Evolutionary conservation across 192 early-diverging fungal genomes (phyloP).

Genomic region (Lobosporangium transversale): DNA sequence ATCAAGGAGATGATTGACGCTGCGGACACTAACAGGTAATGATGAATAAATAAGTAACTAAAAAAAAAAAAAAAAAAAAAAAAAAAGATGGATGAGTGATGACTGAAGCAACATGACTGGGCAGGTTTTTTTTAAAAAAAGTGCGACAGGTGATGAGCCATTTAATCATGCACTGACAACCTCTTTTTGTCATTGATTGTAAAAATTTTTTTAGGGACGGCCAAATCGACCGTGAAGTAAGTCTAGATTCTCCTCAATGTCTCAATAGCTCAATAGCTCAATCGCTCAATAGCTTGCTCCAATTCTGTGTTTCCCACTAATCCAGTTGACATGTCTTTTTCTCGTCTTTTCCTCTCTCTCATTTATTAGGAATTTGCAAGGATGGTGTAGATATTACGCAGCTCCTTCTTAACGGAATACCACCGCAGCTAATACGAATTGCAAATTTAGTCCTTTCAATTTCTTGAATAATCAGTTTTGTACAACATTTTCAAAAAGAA

Average conservation of each 20-base stretch:
- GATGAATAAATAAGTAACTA: neutral
- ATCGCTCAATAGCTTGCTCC: neutral
- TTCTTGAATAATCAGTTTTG: no score
- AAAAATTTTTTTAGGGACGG: constrained; percentile 4
- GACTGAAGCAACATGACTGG: no score
- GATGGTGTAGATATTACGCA: constrained; percentile 9
- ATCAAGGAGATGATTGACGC: constrained; percentile 83
- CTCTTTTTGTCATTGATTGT: neutral
- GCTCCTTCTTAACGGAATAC: no score
- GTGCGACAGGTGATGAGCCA: no score
- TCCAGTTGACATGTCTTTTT: neutral
- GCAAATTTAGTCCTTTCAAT: no score
- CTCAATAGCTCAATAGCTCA: no score
- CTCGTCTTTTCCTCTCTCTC: no score
- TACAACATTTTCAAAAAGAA: no score
- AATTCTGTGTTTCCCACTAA: neutral
- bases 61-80: no score
- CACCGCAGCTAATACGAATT: no score
- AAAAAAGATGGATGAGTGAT: no score
- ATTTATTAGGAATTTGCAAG: constrained; percentile 9
- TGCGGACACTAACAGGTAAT: constrained; percentile 70
- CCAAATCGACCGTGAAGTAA: constrained; percentile 5
- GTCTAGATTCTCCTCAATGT: no score
- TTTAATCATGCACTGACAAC: neutral
- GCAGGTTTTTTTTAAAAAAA: neutral